Base-by-base conservation (phyloP, 1,284 basidiomycete genomes). In the Moniliella sp. region DNA sequence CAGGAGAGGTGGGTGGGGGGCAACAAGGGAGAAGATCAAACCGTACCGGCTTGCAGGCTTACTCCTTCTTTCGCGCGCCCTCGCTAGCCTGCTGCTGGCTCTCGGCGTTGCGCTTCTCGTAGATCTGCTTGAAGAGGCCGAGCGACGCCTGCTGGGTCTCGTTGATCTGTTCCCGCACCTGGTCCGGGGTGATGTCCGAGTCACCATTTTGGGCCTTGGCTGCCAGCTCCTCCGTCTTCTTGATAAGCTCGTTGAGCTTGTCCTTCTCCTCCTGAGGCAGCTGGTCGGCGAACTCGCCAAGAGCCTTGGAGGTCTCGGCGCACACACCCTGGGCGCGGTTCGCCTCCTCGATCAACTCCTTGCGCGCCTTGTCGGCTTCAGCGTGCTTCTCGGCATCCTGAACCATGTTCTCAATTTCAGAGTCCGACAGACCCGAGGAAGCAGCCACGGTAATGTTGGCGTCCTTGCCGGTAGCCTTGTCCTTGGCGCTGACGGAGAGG, bases 361-460 rank as follows among this genome's bases (percentile, higher is more conserved):
- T 75, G 61, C 86, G 76, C 32, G 70, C 70, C 70, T 91, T 88
- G 67, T 61, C 58, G 1, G 53, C 42, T 43, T 62, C 52, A 28
- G 84, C 83, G 59, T 75, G 84, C 62, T 82, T 70, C 67, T 97
- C 88, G 36, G 86, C 76, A 52, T 97, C 86, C 23, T 76, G 64
- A 36, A 97, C 76, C 88, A 97, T 94, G 62, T 76, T 76, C 68
- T 93, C 83, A 46, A 97, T 94, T 61, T 97, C 88, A 66, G 77
- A 78, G 67, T 94, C 84, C 43, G 72, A 79, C 33, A 97, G 74
- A 64, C 88, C 86, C 4, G 86, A 94, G 21, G 84, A 93, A 12
- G 84, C 91, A 11, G 88, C 83, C 46, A 97, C 86, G 31, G 82
- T 86, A 78, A 83, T 82, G 1, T 80, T 84, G 64, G 93, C 84